Evolutionary conservation across 129 eudicot genomes (phyloP).

Genomic region (Ambrosia artemisiifolia): DNA sequence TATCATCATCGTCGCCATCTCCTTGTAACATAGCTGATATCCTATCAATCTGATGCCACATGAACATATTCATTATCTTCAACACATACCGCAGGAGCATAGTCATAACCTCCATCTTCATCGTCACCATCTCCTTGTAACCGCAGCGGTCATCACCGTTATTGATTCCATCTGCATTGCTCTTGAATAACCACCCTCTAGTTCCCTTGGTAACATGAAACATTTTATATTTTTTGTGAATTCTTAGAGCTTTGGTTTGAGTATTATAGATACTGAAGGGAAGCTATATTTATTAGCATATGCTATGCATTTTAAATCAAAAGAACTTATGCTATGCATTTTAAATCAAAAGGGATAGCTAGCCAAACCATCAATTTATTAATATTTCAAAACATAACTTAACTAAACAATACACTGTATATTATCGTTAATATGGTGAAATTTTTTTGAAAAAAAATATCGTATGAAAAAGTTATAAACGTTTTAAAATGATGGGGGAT

Average conservation of each 20-base stretch:
- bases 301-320: no score
- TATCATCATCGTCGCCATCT: slow-evolving; percentile 16
- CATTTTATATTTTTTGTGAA: slow-evolving; percentile 13
- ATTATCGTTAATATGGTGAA: no score
- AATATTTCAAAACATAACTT: no score
- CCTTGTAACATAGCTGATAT: no score
- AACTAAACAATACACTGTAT: no score
- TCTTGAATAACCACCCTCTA: slow-evolving; percentile 7
- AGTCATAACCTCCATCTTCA: slow-evolving; percentile 21
- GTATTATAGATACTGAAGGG: not conserved
- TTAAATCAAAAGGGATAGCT: no score
- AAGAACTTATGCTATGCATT: no score
- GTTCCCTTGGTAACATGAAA: slow-evolving; percentile 9
- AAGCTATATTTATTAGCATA: slow-evolving; percentile 23
- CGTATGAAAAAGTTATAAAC: no score
- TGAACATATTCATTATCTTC: no score
- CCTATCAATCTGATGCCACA: not conserved
- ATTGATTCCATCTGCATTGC: slow-evolving; percentile 9
- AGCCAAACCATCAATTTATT: no score
- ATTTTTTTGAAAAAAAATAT: no score
- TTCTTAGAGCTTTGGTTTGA: not conserved
- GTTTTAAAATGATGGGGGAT: no score
- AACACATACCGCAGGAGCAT: not conserved
- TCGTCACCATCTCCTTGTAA: not conserved
- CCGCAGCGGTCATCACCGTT: not conserved